Evolutionary conservation across 2,329 filamentous ascomycete species (phyloP), one percentile per base, ranked within the genome.

Genomic region (Ceratocystis alfenasii): DNA sequence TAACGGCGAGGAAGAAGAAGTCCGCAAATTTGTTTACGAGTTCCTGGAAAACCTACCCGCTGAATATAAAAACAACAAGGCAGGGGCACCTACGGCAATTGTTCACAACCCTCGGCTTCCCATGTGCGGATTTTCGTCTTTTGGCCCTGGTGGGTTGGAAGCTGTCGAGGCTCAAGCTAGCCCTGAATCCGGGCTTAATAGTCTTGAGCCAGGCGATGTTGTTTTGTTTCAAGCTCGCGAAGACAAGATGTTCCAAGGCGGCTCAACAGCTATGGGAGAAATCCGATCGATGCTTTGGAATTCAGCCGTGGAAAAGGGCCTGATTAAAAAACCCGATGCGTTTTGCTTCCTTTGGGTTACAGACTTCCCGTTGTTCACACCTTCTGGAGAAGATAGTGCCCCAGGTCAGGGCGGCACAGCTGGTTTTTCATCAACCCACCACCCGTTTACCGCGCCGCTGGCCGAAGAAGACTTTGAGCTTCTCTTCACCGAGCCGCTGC

Each of bases 301-400:
- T 67, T 78, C 81, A 7, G 87, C 89, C 1, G 81, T 92, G 0
- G 80, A 83, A n/a, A 75, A 82, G 30, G 81, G 78, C 0, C 77
- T 88, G 41, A 77, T 90, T 46, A 70, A 75, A 2, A 75, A 72
- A 0, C 76, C 78, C 44, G 69, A 68, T 71, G 79, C 72, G 66
- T 91, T 83, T 76, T 79, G 79, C 67, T 93, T 92, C 74, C 81
- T 88, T 66, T 99, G 94, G 94, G 83, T 99, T 12, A 87, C 83
- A 0, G 85, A 93, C 68, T 99, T 99, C 73, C 94, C 94, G 12
- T 84, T 99, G 71, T 99, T 99, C 77, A 91, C 90, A 0, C 89
- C 87, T 0, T 75, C 76, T 7, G 77, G 81, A 63, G 78, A 81
- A 12, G 64, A 66, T 44, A 48, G 57, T 33, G 77, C 88, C 60